Evolutionary conservation across 768 basidiomycete species (phyloP).

Genomic region (Chlorophyllum brunneum): DNA sequence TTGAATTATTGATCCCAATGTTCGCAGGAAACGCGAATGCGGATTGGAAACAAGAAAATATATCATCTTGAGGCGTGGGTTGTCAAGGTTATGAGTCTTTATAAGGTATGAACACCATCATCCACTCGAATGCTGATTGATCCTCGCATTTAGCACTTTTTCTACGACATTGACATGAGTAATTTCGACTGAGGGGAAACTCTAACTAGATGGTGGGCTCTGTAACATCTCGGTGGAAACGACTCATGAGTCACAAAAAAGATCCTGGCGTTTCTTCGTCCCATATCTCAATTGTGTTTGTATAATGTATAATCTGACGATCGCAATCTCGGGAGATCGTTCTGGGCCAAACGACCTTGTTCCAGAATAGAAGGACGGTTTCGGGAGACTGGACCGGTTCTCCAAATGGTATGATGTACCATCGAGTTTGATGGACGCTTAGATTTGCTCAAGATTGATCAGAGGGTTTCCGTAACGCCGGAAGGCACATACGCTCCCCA

Average conservation of each 20-base stretch:
- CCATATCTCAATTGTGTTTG: background rate
- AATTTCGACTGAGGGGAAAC: conserved; percentile 44
- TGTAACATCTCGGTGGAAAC: background rate
- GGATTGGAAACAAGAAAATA: conserved; percentile 83
- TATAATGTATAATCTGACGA: too few relatives aligned
- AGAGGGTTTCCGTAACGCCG: conserved; percentile 1
- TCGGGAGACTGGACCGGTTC: conserved; percentile 4
- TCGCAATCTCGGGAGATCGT: background rate
- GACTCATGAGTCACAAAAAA: background rate
- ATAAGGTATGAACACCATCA: conserved; percentile 58
- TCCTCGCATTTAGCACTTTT: conserved; percentile 44
- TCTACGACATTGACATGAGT: conserved; percentile 58
- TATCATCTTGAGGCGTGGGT: conserved; percentile 98
- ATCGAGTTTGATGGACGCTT: background rate
- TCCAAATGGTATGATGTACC: background rate
- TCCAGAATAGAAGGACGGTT: background rate
- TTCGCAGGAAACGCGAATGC: conserved; percentile 88
- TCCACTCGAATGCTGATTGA: conserved; percentile 6
- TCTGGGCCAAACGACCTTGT: background rate
- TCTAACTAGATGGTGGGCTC: too few relatives aligned
- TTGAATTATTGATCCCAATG: background rate
- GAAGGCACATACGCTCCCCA: conserved; percentile 5
- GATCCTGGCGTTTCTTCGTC: too few relatives aligned
- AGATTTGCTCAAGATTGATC: conserved; percentile 7
- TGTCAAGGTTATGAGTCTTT: conserved; percentile 90